Percentiles rank a stretch among this genome's conserved stretches.
phyloP scores from a whole-genome alignment of 2,329 filamentous ascomycete species.

The Mariannaea elegans region DNA sequence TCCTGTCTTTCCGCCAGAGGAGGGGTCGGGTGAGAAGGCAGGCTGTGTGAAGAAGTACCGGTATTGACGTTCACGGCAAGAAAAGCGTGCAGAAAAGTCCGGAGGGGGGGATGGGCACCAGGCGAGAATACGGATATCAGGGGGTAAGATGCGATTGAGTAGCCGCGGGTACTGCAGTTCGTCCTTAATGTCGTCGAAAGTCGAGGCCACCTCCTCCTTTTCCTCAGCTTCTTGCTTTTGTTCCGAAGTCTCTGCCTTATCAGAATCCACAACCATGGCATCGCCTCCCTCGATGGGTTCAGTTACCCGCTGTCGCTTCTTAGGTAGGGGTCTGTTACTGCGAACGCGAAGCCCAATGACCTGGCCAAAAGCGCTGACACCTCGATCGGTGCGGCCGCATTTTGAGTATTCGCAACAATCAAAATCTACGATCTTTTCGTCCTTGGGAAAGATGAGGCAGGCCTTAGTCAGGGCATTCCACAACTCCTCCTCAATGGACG shows the following conservation, averaged over 20 bases:
- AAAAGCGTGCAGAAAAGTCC: conserved; percentile 90
- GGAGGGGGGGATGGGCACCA: conserved; percentile 88
- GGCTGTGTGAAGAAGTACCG: conserved; percentile 98
- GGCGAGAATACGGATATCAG: conserved; percentile 88
- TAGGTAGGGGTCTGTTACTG: conserved; percentile 74
- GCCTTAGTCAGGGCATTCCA: conserved; percentile 90
- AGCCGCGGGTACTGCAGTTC: conserved; percentile 86
- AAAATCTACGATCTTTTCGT: conserved; percentile 75
- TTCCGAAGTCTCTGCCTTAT: conserved; percentile 10
- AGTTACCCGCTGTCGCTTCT: conserved; percentile 35
- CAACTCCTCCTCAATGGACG: conserved; percentile 91
- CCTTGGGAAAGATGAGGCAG: conserved; percentile 79
- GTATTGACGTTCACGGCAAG: conserved; percentile 90
- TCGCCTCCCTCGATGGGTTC: conserved; percentile 37
- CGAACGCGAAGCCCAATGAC: conserved; percentile 86
- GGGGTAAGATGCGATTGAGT: conserved; percentile 86
- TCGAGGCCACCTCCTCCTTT: conserved; percentile 29
- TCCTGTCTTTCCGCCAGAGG: conserved; percentile 63
- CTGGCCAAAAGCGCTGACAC: conserved; percentile 96
- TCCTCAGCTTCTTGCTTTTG: conserved; percentile 26
- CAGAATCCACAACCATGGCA: conserved; percentile 32
- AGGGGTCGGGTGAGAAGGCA: conserved; percentile 73
- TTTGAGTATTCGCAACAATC: conserved; percentile 91
- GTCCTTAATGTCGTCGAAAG: conserved; percentile 75
- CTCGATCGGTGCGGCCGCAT: conserved; percentile 90